Percentiles rank a stretch among this genome's conserved stretches.
Conservation (phyloP, 768 basidiomycete species). For the Amanita phalloides region DNA sequence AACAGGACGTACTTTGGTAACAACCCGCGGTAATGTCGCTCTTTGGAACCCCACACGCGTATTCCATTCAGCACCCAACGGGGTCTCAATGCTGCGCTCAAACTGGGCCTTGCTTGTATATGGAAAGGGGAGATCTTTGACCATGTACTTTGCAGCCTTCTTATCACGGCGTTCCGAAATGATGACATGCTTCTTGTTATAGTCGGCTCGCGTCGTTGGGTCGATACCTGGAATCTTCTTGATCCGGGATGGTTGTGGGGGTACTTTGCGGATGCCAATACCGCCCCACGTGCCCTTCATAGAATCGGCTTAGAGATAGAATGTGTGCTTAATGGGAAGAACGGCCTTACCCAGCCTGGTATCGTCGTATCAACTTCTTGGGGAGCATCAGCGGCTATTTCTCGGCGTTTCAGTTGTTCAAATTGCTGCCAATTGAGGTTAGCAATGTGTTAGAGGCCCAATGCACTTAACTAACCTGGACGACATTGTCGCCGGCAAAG, state of each 20-base stretch:
- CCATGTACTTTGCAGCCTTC: slow-evolving; percentile 82
- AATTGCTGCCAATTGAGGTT: slow-evolving; percentile 51
- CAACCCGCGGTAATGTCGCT: slow-evolving; percentile 74
- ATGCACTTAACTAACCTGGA: slow-evolving; percentile 41
- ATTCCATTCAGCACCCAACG: slow-evolving; percentile 90
- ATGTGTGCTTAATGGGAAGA: not conserved
- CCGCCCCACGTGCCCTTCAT: slow-evolving; percentile 89
- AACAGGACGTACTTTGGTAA: slow-evolving; percentile 53
- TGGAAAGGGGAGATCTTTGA: slow-evolving; percentile 89
- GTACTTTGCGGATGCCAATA: slow-evolving; percentile 46
- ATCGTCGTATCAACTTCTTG: slow-evolving; percentile 81
- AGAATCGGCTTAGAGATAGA: slow-evolving; percentile 4
- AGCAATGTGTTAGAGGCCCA: not conserved
- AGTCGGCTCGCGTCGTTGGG: slow-evolving; percentile 72
- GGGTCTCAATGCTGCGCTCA: slow-evolving; percentile 71
- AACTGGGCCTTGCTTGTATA: slow-evolving; percentile 92
- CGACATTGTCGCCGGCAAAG: slow-evolving; percentile 95
- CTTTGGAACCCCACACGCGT: slow-evolving; percentile 77
- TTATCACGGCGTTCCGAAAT: slow-evolving; percentile 94
- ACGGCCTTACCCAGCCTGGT: slow-evolving; percentile 78
- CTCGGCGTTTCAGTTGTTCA: slow-evolving; percentile 68
- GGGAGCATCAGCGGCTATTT: slow-evolving; percentile 84
- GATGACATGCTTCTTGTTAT: slow-evolving; percentile 79
- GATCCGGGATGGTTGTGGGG: slow-evolving; percentile 61
- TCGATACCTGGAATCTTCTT: slow-evolving; percentile 79